Evolutionary conservation across 139 green algal species (phyloP), one percentile per base, ranked within the genome.

Genomic region (Ettlia oleoabundans): DNA sequence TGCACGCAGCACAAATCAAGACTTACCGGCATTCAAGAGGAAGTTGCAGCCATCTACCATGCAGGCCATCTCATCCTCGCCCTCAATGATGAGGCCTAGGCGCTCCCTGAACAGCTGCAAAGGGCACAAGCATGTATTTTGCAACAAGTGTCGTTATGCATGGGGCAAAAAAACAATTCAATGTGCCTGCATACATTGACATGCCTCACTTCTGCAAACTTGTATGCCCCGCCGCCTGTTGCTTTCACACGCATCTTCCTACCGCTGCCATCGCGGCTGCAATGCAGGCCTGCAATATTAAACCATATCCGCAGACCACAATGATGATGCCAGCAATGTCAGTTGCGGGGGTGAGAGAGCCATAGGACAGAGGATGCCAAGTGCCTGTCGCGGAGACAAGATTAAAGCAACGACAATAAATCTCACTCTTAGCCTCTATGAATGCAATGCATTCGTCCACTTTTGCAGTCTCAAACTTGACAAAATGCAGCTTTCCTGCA

Each of bases 391-490:
- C 47, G 10, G 47, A 58, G 13, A 58, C 47, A 58, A 15, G 13
- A 58, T 58, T 58, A 15, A 24, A 58, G 47, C 47, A 15, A 10
- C 15, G 47, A 10, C 10, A 10, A 15, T 58, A 58, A 15, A 58
- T 58, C 15, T 73, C 53, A 80, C 73, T 51, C 83, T 98, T 99
- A 32, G 92, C 91, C 79, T 97, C 83, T 53, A 99, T 99, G 89
- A 99, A 99, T 64, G 94, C 89, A 0, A 99, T 86, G 78, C 85
- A 93, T 58, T 98, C 91, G 8, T 96, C 78, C 18, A 99, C 84
- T 22, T 93, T 92, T 4, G 67, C 84, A 0, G 93, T 98, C 88
- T 99, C 95, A 92, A 99, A 99, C 87, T 99, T 99, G 22, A 98
- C 94, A 90, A 99, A 99, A 88, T 99, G 97, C 70, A 99, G 90